phyloP scores from a whole-genome alignment of 805 yeast species.

The Scheffersomyces spartinae region DNA sequence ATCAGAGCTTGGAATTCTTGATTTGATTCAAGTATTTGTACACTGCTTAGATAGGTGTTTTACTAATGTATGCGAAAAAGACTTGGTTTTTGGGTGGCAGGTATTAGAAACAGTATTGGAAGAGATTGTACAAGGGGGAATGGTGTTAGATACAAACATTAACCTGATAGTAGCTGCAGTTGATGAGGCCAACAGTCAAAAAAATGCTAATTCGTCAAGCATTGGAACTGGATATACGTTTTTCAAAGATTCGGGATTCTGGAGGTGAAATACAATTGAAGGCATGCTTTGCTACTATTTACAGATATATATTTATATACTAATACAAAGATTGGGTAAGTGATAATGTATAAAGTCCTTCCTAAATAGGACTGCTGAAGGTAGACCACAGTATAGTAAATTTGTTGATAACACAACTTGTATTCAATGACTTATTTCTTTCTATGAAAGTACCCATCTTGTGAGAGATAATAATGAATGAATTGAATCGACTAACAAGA shows the following conservation, averaged over 20 bases:
- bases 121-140: conserved; percentile 93
- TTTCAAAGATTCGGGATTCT: conserved; percentile 18
- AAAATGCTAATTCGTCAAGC: conserved; percentile 17
- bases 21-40: conserved; percentile 91
- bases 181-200: conserved; percentile 55
- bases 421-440: too few species aligned
- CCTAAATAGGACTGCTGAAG: conserved; percentile 7
- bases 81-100: conserved; percentile 98
- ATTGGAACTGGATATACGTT: conserved; percentile 6
- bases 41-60: conserved; percentile 91
- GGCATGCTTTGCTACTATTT: too few species aligned
- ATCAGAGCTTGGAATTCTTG: conserved; percentile 86
- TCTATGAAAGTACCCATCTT: too few species aligned
- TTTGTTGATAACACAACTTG: too few species aligned
- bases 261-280: too few species aligned
- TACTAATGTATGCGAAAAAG: conserved; percentile 89
- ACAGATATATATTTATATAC: too few species aligned
- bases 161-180: conserved; percentile 71
- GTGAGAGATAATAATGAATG: too few species aligned
- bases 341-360: too few species aligned
- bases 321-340: too few species aligned
- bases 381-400: too few species aligned
- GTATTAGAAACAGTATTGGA: conserved; percentile 82
- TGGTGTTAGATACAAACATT: conserved; percentile 92
- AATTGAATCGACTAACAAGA: too few species aligned